phyloP scores from a whole-genome alignment of 2,329 filamentous ascomycete species.

The Nannizziopsis barbatae region DNA sequence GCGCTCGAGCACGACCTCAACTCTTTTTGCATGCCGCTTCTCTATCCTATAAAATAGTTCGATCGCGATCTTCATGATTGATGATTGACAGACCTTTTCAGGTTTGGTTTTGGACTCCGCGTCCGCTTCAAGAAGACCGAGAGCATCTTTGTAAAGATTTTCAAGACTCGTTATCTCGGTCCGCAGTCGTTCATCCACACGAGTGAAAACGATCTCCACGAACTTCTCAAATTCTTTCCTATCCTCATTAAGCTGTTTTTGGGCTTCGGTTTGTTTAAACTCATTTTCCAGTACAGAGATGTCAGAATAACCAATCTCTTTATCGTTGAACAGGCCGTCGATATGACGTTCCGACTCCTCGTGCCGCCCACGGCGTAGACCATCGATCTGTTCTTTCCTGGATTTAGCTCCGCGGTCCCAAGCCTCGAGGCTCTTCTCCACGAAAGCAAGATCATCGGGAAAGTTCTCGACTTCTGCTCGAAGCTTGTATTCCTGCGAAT shows the following conservation, averaged over 20 bases:
- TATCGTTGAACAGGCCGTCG: conserved; percentile 44
- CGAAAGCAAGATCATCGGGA: conserved; percentile 35
- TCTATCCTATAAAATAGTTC: conserved; percentile 40
- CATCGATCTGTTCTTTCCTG: conserved; percentile 37
- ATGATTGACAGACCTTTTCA: conserved; percentile 29
- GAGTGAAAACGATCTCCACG: conserved; percentile 40
- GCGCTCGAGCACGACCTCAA: conserved; percentile 42
- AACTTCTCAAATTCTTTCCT: conserved; percentile 43
- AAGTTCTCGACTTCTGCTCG: conserved; percentile 27
- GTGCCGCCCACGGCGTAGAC: conserved; percentile 40
- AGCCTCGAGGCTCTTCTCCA: conserved; percentile 29
- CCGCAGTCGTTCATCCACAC: conserved; percentile 40
- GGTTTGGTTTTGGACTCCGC: conserved; percentile 17
- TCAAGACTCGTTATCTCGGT: conserved; percentile 41
- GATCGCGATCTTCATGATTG: conserved; percentile 38
- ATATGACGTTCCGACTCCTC: conserved; percentile 43
- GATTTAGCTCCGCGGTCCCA: conserved; percentile 40
- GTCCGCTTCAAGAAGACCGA: conserved; percentile 33
- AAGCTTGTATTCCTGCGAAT: conserved; percentile 24
- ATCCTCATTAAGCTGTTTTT: conserved; percentile 43
- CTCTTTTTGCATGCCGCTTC: conserved; percentile 39
- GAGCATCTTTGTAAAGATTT: conserved; percentile 36
- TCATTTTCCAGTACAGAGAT: conserved; percentile 46
- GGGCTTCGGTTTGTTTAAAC: conserved; percentile 43
- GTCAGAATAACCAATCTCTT: conserved; percentile 48